phyloP scores from a whole-genome alignment of 192 early-diverging fungal genomes.

The Gamsiella multidivaricata region DNA sequence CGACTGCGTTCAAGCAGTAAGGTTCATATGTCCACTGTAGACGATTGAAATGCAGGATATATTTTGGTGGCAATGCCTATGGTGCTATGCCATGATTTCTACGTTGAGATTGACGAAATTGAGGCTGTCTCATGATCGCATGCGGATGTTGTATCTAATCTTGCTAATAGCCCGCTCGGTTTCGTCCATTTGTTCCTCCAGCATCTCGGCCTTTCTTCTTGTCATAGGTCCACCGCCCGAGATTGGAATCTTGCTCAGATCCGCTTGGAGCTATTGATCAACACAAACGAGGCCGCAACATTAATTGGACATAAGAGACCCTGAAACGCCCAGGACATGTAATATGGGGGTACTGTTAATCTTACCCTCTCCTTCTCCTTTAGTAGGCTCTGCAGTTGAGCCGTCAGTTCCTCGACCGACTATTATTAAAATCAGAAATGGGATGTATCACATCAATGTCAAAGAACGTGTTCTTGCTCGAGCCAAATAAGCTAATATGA shows the following conservation, averaged over 20 bases:
- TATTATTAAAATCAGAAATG: not conserved
- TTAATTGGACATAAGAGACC: too few species aligned
- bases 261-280: slow-evolving; percentile 58
- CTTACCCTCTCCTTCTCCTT: slow-evolving; percentile 59
- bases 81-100: not conserved
- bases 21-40: too few species aligned
- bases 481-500: not conserved
- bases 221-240: slow-evolving; percentile 62
- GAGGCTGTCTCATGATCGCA: slow-evolving; percentile 25
- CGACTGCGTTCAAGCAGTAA: too few species aligned
- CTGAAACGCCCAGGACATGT: too few species aligned
- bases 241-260: slow-evolving; percentile 63
- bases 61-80: too few species aligned
- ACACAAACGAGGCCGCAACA: too few species aligned
- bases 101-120: not conserved
- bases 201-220: slow-evolving; percentile 57
- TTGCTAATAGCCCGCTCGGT: slow-evolving; percentile 63
- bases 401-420: slow-evolving; percentile 53
- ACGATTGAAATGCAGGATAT: too few species aligned
- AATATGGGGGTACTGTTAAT: not conserved
- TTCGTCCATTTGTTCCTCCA: slow-evolving; percentile 62
- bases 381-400: slow-evolving; percentile 54
- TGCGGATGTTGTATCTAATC: slow-evolving; percentile 58
- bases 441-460: not conserved
- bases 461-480: not conserved